Evolutionary conservation across 768 basidiomycete species (phyloP), one percentile per base, ranked within the genome.

Genomic region (Rhodotorula toruloides): DNA sequence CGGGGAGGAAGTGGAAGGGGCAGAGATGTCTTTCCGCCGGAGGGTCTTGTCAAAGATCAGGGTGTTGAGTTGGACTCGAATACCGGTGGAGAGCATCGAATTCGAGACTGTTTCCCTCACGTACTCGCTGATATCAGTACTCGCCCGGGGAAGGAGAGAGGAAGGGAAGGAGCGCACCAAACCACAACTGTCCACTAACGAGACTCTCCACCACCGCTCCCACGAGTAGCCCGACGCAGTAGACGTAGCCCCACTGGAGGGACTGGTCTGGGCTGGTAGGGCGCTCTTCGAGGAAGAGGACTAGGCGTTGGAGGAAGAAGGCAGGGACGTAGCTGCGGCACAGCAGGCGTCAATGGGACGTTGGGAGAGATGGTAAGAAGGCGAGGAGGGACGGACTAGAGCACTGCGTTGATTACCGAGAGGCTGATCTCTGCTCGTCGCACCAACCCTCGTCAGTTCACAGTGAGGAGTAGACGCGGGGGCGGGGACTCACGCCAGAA

Each of bases 21-120:
- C 49, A 16, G 57, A 50, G 42, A 57, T 52, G 58, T 74, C 71
- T 43, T 74, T 74, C 34, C 73, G 62, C 58, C 61, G 59, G 44
- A 75, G 63, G 1, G 73, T 73, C 58, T 75, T 75, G 58, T 65
- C 62, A 42, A 75, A 75, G 37, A 75, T 46, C n/a, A 73, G 60
- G 36, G 73, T 58, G 57, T 75, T 75, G 61, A 75, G 68, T 60
- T 75, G 71, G 13, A 71, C 63, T 5, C 73, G 68, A 25, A 73
- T 69, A 6, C 66, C 53, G 11, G 66, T 67, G 27, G 74, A 50
- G 5, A 75, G 61, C 55, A 65, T 44, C 49, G 67, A 66, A 61
- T 63, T 68, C 21, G 60, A 59, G 19, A 70, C 65, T 54, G 64
- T 27, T 25, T 12, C n/a, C 13, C 7, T 6, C 29, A 21, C 31